Evolutionary conservation across 192 early-diverging fungal genomes (phyloP), one percentile per base, ranked within the genome.

Genomic region (Coemansia sp.): DNA sequence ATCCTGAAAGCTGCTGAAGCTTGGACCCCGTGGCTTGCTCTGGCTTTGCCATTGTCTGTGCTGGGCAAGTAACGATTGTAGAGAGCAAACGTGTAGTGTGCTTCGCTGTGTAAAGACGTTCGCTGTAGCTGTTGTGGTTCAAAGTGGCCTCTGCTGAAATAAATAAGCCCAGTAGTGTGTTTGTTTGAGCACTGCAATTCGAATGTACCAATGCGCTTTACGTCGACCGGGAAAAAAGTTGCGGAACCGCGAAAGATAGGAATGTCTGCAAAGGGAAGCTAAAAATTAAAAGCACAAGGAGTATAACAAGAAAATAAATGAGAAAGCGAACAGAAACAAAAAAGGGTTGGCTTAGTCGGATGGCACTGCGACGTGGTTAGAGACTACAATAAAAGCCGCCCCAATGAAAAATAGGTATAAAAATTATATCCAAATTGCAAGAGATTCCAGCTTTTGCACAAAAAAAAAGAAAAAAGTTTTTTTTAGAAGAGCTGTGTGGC

Each of bases 21-120:
- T 72, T 71, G 54, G 67, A 66, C 17, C 66, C 63, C 32, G 66
- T 63, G 22, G 74, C 67, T 56, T 74, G 77, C 42, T 74, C 77
- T 50, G 72, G 72, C 51, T 55, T 52, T 29, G 62, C 49, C 62
- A 64, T 64, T 52, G 50, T 62, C n/a, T 61, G 42, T 18, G 1
- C 8, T 42, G 42, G 38, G 25, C 20, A 48, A 29, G 20, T 48
- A 14, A 42, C 36, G 11, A n/a, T 58, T 38, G 32, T 33, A 36
- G 18, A 2, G 36, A 45, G 59, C 17, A 32, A 17, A 29, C 34
- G 61, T 32, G 61, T 42, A 34, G 30, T 49, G 11, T 7, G 30
- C 12, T 45, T 45, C 12, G 42, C 42, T 45, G 42, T 45, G 12
- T 45, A 11, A 16, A 45, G 16, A 14, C 42, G 42, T 14, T 45